Evolutionary conservation across 306 rosid genomes (phyloP), one percentile per base, ranked within the genome.

Genomic region (Cicer cuneatum): DNA sequence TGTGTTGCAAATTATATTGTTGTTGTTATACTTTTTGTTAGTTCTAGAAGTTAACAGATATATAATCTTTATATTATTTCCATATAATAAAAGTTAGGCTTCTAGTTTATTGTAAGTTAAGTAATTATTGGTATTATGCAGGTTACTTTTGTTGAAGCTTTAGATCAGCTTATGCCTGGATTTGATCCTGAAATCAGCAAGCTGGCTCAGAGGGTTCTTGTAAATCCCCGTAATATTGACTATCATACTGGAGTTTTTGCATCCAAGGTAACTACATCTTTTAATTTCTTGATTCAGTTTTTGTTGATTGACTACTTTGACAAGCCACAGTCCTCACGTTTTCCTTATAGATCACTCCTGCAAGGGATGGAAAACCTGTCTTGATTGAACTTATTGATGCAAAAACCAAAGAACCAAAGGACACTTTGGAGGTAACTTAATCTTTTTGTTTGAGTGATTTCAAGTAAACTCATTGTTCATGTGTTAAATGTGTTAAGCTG

Each of bases 91-190:
- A 76, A 59, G 62, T 49, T 64, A 56, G 24, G 40, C 37, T 39
- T 35, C 29, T 46, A 73, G 49, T 61, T 57, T 60, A 24, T 79
- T 54, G 35, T 33, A 64, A 46, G 40, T 15, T 56, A 79, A 63
- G 76, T 75, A 75, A 59, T 62, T 51, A 73, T 60, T 68, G 78
- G 11, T 75, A 59, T 73, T 76, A 70, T 86, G 77, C 81, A 94
- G 99, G 99, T 94, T 84, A 94, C 99, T 61, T 94, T 94, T 72
- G 42, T 94, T 66, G 99, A 94, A 84, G 99, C 99, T 78, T 83
- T 94, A 68, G 97, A 92, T 84, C 99, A 92, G 89, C 97, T 94
- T 56, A 92, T 94, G 99, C 99, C 99, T 75, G 99, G 99, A 78
- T 94, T 94, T 92, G 99, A 94, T 87, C 99, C 99, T 29, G 99